Conservation (phyloP, 2,329 filamentous ascomycete species). For the Aspergillus calidoustus region DNA sequence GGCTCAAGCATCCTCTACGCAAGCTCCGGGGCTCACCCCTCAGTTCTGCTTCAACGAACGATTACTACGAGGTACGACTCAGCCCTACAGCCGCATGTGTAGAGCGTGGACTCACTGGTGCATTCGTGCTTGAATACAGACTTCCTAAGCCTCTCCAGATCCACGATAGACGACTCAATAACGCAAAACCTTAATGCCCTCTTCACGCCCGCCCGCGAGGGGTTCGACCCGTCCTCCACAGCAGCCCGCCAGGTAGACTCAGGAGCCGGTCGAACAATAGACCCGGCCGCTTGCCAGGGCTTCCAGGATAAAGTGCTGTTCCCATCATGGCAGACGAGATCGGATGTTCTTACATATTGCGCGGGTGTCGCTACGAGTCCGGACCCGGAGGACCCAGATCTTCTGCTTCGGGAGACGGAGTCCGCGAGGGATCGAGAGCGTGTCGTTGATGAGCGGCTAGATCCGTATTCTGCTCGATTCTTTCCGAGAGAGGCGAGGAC, state of each 20-base stretch:
- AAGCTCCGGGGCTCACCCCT: slow-evolving; percentile 63
- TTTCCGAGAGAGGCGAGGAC: slow-evolving; percentile 77
- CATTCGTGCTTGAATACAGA: slow-evolving; percentile 57
- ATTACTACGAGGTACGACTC: slow-evolving; percentile 66
- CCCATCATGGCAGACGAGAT: slow-evolving; percentile 82
- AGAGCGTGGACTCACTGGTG: slow-evolving; percentile 15
- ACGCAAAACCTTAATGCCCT: slow-evolving; percentile 91
- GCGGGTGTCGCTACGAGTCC: slow-evolving; percentile 83
- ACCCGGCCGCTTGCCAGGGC: slow-evolving; percentile 63
- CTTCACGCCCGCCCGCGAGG: slow-evolving; percentile 69
- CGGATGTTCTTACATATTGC: slow-evolving; percentile 87
- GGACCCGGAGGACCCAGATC: slow-evolving; percentile 84
- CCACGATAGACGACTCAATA: slow-evolving; percentile 89
- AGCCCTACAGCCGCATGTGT: neutral
- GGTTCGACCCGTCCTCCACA: slow-evolving; percentile 82
- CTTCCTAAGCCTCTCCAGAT: slow-evolving; percentile 84
- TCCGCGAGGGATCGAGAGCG: slow-evolving; percentile 71
- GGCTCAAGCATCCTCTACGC: slow-evolving; percentile 44
- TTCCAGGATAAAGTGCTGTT: slow-evolving; percentile 84
- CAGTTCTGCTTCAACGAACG: slow-evolving; percentile 79
- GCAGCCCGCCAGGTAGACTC: slow-evolving; percentile 62
- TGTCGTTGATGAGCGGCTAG: slow-evolving; percentile 83
- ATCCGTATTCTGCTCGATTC: slow-evolving; percentile 87
- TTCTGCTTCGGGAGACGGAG: slow-evolving; percentile 70
- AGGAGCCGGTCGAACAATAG: slow-evolving; percentile 58